Percentiles rank a stretch among this genome's conserved stretches.
These are phyloP conservation scores for Fusarium agapanthi DNA, from an alignment of 2,329 filamentous ascomycete species.

Conservation along the genomic window DNA sequence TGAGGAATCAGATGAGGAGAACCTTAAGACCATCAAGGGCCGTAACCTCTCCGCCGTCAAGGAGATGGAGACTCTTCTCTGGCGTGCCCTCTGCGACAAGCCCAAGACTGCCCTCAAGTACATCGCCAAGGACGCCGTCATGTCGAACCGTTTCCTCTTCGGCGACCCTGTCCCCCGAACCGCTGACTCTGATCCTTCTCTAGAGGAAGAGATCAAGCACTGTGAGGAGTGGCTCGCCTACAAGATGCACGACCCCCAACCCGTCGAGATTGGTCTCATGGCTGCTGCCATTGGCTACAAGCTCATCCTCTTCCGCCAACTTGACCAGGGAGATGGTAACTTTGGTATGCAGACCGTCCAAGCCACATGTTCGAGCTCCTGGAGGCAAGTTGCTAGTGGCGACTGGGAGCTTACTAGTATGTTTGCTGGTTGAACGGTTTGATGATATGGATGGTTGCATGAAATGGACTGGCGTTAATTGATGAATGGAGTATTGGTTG, in stretches of 20 bases:
- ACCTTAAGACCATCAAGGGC: conserved; percentile 42
- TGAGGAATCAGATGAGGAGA: conserved; percentile 39
- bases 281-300: conserved; percentile 41
- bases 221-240: conserved; percentile 43
- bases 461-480: conserved; percentile 25
- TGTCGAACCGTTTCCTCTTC: conserved; percentile 43
- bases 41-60: conserved; percentile 40
- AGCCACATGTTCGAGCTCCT: conserved; percentile 41
- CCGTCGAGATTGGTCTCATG: conserved; percentile 42
- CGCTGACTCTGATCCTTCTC: conserved; percentile 40
- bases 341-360: conserved; percentile 37
- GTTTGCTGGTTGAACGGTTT: conserved; percentile 34
- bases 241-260: conserved; percentile 43
- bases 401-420: conserved; percentile 43
- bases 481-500: conserved; percentile 29
- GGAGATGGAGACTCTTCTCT: conserved; percentile 44
- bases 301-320: conserved; percentile 39
- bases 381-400: conserved; percentile 41
- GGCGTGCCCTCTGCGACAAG: conserved; percentile 44
- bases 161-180: conserved; percentile 36
- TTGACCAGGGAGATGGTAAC: conserved; percentile 34
- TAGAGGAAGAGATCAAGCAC: conserved; percentile 40
- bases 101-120: conserved; percentile 42
- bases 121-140: conserved; percentile 41
- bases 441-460: conserved; percentile 12